These are phyloP conservation scores for Lachancea fermentati DNA, from an alignment of 805 yeast species.

Conservation along the genomic window DNA sequence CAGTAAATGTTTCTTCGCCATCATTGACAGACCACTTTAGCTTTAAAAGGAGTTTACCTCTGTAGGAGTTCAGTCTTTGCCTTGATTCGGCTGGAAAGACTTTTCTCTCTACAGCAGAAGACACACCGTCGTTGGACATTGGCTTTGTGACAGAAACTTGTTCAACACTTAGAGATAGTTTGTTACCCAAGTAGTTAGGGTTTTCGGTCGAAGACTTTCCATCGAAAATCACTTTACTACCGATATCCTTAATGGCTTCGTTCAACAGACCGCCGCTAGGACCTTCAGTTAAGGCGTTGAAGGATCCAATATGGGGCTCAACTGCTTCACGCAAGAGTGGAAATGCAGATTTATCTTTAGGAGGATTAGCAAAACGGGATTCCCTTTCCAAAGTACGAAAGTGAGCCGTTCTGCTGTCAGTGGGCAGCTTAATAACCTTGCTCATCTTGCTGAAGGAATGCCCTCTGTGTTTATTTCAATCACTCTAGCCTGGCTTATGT, in stretches of 20 bases:
- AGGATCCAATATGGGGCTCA: constrained; percentile 91
- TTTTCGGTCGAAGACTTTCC: constrained; percentile 33
- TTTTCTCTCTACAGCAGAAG: constrained; percentile 67
- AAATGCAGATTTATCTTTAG: constrained; percentile 74
- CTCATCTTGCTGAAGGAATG: constrained; percentile 21
- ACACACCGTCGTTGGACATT: constrained; percentile 45
- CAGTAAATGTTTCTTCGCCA: constrained; percentile 67
- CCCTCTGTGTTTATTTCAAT: background rate
- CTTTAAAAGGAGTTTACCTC: constrained; percentile 71
- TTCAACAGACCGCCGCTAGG: constrained; percentile 80
- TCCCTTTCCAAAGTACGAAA: constrained; percentile 81
- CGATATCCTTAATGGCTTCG: constrained; percentile 83
- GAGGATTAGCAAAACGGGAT: constrained; percentile 78
- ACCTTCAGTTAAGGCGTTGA: constrained; percentile 90
- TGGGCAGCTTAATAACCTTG: constrained; percentile 27
- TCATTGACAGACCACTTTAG: constrained; percentile 84
- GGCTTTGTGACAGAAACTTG: constrained; percentile 86
- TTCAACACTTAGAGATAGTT: constrained; percentile 77
- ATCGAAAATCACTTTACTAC: constrained; percentile 79
- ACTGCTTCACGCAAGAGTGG: constrained; percentile 87
- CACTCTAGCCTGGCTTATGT: background rate
- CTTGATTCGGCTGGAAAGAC: constrained; percentile 84
- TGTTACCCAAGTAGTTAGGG: constrained; percentile 73
- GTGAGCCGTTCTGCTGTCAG: constrained; percentile 36
- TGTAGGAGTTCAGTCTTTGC: constrained; percentile 81